Evolutionary conservation across 352 stramenopile species (phyloP).

Genomic region (Salisapilia sapeloensis): DNA sequence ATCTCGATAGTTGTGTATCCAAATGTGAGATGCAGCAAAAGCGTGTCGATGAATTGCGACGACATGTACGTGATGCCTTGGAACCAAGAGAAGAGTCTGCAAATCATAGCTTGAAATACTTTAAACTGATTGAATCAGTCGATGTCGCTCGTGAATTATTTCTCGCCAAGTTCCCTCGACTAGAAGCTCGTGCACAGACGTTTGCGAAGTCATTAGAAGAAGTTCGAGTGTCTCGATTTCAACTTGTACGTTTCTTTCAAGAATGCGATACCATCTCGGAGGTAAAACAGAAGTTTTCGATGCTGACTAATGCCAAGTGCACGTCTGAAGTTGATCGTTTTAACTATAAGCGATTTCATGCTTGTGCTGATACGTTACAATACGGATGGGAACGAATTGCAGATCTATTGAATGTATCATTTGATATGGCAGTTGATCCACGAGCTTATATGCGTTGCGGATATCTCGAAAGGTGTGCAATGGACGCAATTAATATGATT

Average conservation of each 20-base stretch:
- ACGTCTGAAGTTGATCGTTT: conserved; percentile 31
- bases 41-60: too few species aligned
- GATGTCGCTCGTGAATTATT: conserved; percentile 37
- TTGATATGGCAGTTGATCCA: conserved; percentile 13
- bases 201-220: conserved; percentile 32
- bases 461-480: too few species aligned
- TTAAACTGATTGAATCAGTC: conserved; percentile 16
- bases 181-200: conserved; percentile 33
- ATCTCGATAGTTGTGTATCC: background rate
- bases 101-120: conserved; percentile 20
- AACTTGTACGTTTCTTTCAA: conserved; percentile 50
- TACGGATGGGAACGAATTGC: conserved; percentile 37
- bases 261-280: conserved; percentile 26
- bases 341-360: conserved; percentile 19
- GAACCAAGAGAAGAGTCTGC: conserved; percentile 38
- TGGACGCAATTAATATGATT: too few species aligned
- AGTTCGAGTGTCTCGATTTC: conserved; percentile 28
- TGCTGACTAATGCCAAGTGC: conserved; percentile 27
- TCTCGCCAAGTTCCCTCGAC: conserved; percentile 37
- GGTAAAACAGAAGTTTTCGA: conserved; percentile 34
- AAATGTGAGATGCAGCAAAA: too few species aligned
- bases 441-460: too few species aligned
- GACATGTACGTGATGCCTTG: too few species aligned
- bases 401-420: conserved; percentile 26
- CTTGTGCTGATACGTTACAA: conserved; percentile 34